Conservation (phyloP, 805 yeast species). For the Starmerella apis region DNA sequence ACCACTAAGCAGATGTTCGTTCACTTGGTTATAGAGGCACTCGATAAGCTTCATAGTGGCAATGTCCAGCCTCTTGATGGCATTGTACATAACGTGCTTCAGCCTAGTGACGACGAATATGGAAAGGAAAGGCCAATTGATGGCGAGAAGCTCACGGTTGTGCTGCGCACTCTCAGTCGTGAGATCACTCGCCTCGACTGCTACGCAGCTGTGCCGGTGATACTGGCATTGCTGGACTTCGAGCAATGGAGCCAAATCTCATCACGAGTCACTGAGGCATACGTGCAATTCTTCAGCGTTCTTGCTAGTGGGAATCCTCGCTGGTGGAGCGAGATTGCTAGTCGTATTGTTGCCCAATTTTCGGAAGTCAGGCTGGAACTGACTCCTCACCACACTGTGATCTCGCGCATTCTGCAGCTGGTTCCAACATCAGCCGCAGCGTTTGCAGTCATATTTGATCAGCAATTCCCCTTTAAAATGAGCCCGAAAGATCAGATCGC, state of each 20-base stretch:
- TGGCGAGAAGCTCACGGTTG: slow-evolving; percentile 40
- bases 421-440: slow-evolving; percentile 73
- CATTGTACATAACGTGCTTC: not conserved
- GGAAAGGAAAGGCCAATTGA: slow-evolving; percentile 7
- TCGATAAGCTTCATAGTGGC: slow-evolving; percentile 6
- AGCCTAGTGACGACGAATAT: slow-evolving; percentile 3
- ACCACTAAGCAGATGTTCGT: slow-evolving; percentile 7
- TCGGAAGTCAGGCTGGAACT: slow-evolving; percentile 25
- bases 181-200: slow-evolving; percentile 57
- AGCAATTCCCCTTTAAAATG: slow-evolving; percentile 71
- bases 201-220: slow-evolving; percentile 40
- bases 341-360: slow-evolving; percentile 56
- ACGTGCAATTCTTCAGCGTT: slow-evolving; percentile 63
- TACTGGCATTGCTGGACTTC: slow-evolving; percentile 52
- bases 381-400: slow-evolving; percentile 51
- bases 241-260: slow-evolving; percentile 47
- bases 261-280: slow-evolving; percentile 40
- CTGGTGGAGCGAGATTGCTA: slow-evolving; percentile 79
- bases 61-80: not conserved
- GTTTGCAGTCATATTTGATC: slow-evolving; percentile 48
- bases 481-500: slow-evolving; percentile 35
- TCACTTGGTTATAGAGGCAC: slow-evolving; percentile 14
- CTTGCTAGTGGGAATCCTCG: slow-evolving; percentile 78
- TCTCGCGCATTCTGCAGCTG: slow-evolving; percentile 52
- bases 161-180: slow-evolving; percentile 49